Conservation (phyloP, 139 green algal genomes). For the Volvox africanus region DNA sequence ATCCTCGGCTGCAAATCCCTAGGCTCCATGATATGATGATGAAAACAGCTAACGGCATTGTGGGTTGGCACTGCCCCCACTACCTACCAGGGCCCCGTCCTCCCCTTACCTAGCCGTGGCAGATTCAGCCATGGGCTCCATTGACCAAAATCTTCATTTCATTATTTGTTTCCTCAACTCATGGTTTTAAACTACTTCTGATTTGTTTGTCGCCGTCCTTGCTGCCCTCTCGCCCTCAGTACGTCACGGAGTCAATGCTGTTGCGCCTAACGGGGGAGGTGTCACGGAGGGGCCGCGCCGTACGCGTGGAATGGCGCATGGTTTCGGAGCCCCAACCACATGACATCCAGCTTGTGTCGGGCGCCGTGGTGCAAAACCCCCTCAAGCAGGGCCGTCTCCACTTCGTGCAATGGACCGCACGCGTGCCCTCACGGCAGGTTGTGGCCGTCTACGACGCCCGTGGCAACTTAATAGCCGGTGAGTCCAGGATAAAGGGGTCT, state of each 20-base stretch:
- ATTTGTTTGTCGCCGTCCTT: not conserved
- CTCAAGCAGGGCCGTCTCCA: constrained; percentile 28
- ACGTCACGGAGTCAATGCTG: constrained; percentile 1
- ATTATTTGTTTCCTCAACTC: too few relatives aligned
- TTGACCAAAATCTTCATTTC: too few relatives aligned
- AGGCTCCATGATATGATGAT: too few relatives aligned
- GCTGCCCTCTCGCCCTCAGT: not conserved
- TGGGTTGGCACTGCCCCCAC: too few relatives aligned
- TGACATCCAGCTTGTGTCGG: constrained; percentile 18
- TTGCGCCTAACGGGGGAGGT: constrained; percentile 17
- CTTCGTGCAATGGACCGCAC: constrained; percentile 43
- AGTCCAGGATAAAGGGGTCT: not conserved
- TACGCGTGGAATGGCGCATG: constrained; percentile 13
- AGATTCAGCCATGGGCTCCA: too few relatives aligned
- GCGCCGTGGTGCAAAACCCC: constrained; percentile 14
- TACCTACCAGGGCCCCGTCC: too few relatives aligned
- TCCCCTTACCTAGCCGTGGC: too few relatives aligned
- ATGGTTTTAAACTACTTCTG: not conserved
- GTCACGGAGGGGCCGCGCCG: not conserved
- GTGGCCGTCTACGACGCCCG: constrained; percentile 19
- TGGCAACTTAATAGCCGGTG: not conserved
- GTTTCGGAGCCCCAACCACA: not conserved
- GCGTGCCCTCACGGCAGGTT: not conserved
- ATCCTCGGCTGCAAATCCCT: too few relatives aligned
- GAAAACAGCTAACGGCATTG: too few relatives aligned